phyloP scores from a whole-genome alignment of 2,329 filamentous ascomycete species.

The Fusarium haematococcum region DNA sequence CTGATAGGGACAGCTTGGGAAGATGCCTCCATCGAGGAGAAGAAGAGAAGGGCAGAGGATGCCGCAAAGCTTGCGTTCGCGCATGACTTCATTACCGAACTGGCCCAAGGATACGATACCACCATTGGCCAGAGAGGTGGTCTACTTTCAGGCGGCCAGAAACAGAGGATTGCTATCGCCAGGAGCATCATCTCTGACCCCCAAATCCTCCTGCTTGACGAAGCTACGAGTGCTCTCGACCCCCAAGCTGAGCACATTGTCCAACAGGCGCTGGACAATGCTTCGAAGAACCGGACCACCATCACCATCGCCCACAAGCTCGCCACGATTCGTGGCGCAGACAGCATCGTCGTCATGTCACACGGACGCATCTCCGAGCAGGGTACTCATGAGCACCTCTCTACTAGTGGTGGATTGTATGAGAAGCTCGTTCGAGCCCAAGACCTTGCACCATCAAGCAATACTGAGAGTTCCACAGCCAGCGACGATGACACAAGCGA shows the following conservation, averaged over 20 bases:
- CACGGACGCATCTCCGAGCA: constrained; percentile 68
- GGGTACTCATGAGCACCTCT: constrained; percentile 63
- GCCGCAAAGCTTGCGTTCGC: constrained; percentile 61
- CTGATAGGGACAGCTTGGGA: constrained; percentile 48
- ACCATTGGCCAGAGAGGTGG: constrained; percentile 70
- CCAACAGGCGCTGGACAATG: constrained; percentile 63
- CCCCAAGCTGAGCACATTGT: constrained; percentile 59
- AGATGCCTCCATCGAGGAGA: constrained; percentile 50
- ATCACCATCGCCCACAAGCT: constrained; percentile 68
- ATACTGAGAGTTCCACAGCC: neutral
- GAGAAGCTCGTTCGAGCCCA: constrained; percentile 57
- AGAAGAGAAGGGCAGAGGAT: constrained; percentile 55
- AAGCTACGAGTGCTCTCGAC: constrained; percentile 70
- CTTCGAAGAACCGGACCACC: constrained; percentile 68
- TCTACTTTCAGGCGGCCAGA: constrained; percentile 68
- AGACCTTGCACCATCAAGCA: constrained; percentile 30
- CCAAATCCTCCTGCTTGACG: constrained; percentile 71
- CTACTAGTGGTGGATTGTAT: constrained; percentile 60
- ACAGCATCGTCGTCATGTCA: constrained; percentile 62
- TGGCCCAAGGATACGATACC: constrained; percentile 66
- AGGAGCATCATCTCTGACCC: constrained; percentile 54
- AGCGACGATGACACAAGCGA: neutral
- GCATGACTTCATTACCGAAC: constrained; percentile 58
- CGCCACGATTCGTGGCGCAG: constrained; percentile 59
- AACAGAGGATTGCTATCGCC: constrained; percentile 56